Base-by-base conservation (phyloP, 176 grass and related monocot species). In the Oryza meridionalis region DNA sequence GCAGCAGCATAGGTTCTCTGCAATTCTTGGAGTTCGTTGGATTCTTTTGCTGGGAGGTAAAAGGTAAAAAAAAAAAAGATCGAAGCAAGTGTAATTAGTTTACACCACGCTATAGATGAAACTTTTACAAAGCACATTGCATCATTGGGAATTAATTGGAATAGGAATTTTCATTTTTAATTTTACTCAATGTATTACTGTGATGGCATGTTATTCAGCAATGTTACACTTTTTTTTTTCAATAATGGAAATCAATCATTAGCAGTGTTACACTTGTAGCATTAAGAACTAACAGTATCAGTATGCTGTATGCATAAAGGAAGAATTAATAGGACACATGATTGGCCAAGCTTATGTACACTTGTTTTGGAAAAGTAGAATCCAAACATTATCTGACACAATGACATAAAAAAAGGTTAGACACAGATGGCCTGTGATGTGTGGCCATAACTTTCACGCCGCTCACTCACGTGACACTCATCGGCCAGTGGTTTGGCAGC, bases 21-120 rank as follows among this genome's bases (percentile, higher is more conserved):
- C 55, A 24, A 12, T 8, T 46, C 35, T n/a, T 44, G 35, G 22
- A 37, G 5, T 44, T 70, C 14, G 25, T 65, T 72, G 73, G 38
- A 6, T 38, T 65, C 77, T 70, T 65, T 65, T 29, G n/a, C 19
- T 17, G 3, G 69, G 47, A 4, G 16, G 44, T 43, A 14, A 75
- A 35, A 31, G 29, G 29, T 31, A 31, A 31, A 31, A 29, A 29
- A 31, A 3, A 31, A 27, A 27, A 27, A 27, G 27, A 11, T 69
- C 17, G 25, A 75, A 71, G 80, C 67, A 84, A 73, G 81, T 83
- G 80, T 88, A 83, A 83, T 83, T 81, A 86, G 9, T 16, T 86
- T 86, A 86, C 84, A 86, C 84, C 16, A 25, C n/a, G 74, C 50
- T 78, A 69, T 11, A 71, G 11, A 46, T 21, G 19, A 72, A 72